Evolutionary conservation across 2,329 filamentous ascomycete species (phyloP), one percentile per base, ranked within the genome.

Genomic region (Claviceps sp.): DNA sequence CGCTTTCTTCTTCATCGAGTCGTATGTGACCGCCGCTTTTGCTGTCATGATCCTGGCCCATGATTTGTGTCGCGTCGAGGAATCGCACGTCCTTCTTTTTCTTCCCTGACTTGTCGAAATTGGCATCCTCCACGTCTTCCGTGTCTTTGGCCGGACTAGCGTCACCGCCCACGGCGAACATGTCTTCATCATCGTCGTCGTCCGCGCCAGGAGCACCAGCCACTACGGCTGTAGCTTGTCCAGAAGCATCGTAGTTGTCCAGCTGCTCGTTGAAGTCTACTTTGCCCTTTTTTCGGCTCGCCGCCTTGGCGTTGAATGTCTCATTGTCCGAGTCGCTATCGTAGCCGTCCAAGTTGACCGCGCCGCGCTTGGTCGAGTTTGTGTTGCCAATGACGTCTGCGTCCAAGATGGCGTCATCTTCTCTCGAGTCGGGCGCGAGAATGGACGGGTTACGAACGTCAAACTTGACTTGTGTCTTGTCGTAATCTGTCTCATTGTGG

Each of bases 331-430:
- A 95, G 68, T 98, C 93, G 9, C 86, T 93, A 59, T 97, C 91
- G 70, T 97, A 98, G 49, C 93, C 93, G 62, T 97, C 93, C 42
- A 98, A 82, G 62, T 97, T 96, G 51, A 98, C 87, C 0, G 91
- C 93, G 58, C 91, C 91, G 56, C 93, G 87, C 66, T 95, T 95
- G 0, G 88, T 87, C 9, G 82, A 80, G 1, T 80, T 80, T 17
- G 80, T 76, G 2, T 83, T 86, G 16, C 90, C 89, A 57, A 97
- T 96, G 40, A 96, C 90, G 63, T 97, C 93, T 22, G 90, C 88
- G 49, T 95, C 88, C 8, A 98, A 78, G 29, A 91, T 78, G 0
- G 81, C 80, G 59, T 89, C 75, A 22, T 70, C 81, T 57, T 85
- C 85, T 2, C 79, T 78, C 2, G 82, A 85, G 64, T 94, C 88